Base-by-base conservation (phyloP, 2,329 filamentous ascomycete genomes). In the Talaromyces piceae region DNA sequence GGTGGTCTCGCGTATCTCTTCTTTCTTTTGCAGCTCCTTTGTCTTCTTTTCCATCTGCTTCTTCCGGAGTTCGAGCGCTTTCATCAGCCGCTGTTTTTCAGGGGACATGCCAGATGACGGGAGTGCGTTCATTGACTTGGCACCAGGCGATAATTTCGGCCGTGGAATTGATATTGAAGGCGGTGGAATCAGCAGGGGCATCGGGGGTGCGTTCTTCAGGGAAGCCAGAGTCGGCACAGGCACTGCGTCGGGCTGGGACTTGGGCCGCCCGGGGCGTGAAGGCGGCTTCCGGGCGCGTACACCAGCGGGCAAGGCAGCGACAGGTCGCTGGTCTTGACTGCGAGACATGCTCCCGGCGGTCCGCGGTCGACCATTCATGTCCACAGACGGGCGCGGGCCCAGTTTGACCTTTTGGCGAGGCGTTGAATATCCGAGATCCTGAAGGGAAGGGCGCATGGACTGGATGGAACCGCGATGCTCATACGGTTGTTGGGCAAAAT, bases 51-150 rank as follows among this genome's bases (percentile, higher is more conserved):
- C 67, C 64, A 84, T 83, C 67, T 89, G 90, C 70, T 87, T 89
- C 69, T 94, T 93, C 48, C 91, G 81, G 59, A 96, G 70, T 68
- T 96, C 87, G 72, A 96, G 79, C 6, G 93, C 93, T 72, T 94
- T 96, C 88, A 95, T 91, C 56, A 98, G 75, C 50, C 93, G 80
- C 54, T 88, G 83, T 72, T 94, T 97, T 67, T 98, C 93, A 0
- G 88, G 88, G 1, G 88, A 89, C 61, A 94, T 86, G n/a, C 74
- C 72, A 9, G 66, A 76, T 60, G 67, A 74, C 62, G 63, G 64
- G 56, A 70, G 56, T 58, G 73, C 72, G 67, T 63, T 79, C 67
- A 63, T 68, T 22, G 70, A 72, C 54, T 68, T 69, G 30, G 67
- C 67, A 16, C 66, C 63, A 6, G 70, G 68, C 22, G 69, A 72